Base-by-base conservation (phyloP, 1,284 basidiomycete genomes). In the Cutaneotrichosporon sp. region DNA sequence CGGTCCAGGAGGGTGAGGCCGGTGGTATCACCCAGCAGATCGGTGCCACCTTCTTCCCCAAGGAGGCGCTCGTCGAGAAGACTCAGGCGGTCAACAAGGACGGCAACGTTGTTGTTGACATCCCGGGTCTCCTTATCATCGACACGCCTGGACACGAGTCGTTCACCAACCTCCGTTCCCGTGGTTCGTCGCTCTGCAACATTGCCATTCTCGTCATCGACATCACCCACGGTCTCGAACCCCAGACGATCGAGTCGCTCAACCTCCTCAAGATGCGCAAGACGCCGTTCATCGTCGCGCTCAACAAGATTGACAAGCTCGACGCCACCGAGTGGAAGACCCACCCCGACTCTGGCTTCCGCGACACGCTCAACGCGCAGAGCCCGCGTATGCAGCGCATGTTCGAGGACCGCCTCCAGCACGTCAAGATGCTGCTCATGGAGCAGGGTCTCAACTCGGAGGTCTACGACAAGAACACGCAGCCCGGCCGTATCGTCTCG, bases 21-120 rank as follows among this genome's bases (percentile, higher is more conserved):
- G 97, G 97, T 76, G 97, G 97, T 83, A 99, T 99, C 78, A 99
- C 97, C 0, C 97, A 99, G 81, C 97, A 99, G 78, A 99, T 99
- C 70, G 97, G 97, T 84, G 97, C 97, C n/a, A 99, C 97, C 0
- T 99, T 97, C 84, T 99, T 99, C 87, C 97, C 97, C 52, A 89
- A 90, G 54, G 91, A 95, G n/a, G 93, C 94, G 8, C 97, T 99
- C 78, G 87, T 89, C 80, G 86, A 87, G 59, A 99, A 99, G 84
- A 98, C 95, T 1, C 83, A 84, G 20, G 93, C 97, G 20, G 82
- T 99, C 80, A 95, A 97, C 81, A 89, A 86, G 81, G 88, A 92
- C 69, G 87, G 87, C 62, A 81, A 81, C 36, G 89, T 92, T 80
- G 92, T 98, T 72, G 97, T 95, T 85, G 95, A 98, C 80, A 89